Base-by-base conservation (phyloP, 2,329 filamentous ascomycete genomes). In the Amylocarpus encephaloides region DNA sequence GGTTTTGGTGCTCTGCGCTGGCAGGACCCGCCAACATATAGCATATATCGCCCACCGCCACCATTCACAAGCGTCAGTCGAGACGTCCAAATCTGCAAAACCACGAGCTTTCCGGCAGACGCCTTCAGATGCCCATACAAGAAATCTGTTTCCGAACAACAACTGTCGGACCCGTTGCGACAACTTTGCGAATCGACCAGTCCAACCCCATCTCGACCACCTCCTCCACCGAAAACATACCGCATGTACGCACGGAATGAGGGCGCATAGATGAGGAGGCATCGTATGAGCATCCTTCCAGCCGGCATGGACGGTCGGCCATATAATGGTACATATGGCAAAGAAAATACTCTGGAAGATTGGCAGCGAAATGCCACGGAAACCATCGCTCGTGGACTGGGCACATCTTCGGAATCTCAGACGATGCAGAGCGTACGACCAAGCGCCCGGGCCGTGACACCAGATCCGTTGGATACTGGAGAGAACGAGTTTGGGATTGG, bases 361-460 rank as follows among this genome's bases (percentile, higher is more conserved):
- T 63, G 55, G 63, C 61, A 60, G 49, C 51, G 48, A 49, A 62
- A 60, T 57, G 57, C 62, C 9, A 46, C 57, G 6, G 61, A 64
- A 44, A 62, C 59, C 33, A 42, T 64, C 43, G 48, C 55, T 30
- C 53, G 58, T 49, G 60, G 52, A 10, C 36, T 65, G 46, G 59
- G 59, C 3, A 56, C 54, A 41, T 58, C 58, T 45, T 43, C 51
- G n/a, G 64, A 66, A 36, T 44, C 54, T n/a, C 42, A 43, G 43
- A 39, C 39, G 43, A 50, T 45, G 40, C 50, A 55, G 56, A 61
- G 53, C 44, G 58, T 33, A 60, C 66, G 53, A 53, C 60, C 52
- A 59, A 62, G 52, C 61, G 78, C 84, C 61, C 80, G 84, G 55
- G 71, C 82, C 50, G 81, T 86, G 56, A 86, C 83, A 54, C 83